Percentiles rank a stretch among this genome's conserved stretches.
phyloP scores from a whole-genome alignment of 345 rosid species.

The Mallotus nudiflorus region DNA sequence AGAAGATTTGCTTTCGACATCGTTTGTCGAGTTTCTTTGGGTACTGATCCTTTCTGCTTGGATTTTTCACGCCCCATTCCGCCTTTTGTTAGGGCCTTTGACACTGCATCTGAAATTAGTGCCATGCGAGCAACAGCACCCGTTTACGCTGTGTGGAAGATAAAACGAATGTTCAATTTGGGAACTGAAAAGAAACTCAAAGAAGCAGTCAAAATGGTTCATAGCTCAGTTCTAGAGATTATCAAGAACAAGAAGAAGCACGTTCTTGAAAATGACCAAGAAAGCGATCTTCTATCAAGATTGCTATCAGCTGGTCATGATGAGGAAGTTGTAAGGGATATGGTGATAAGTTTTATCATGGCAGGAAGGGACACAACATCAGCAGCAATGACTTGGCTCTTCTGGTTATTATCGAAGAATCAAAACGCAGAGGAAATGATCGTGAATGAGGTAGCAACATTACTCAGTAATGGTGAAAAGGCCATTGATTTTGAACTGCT shows the following conservation, averaged over 20 bases:
- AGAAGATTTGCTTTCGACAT: conserved; percentile 31
- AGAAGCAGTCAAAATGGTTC: conserved; percentile 26
- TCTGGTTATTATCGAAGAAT: conserved; percentile 33
- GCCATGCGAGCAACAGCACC: conserved; percentile 32
- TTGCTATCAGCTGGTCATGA: conserved; percentile 22
- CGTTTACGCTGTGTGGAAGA: conserved; percentile 24
- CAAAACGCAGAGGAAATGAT: conserved; percentile 19
- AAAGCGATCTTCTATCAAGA: conserved; percentile 26
- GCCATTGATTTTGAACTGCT: conserved; percentile 13
- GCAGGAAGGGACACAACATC: conserved; percentile 39
- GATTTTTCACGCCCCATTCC: conserved; percentile 19
- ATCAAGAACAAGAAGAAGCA: conserved; percentile 11
- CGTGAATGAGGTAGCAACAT: conserved; percentile 3
- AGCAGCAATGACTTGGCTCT: conserved; percentile 36
- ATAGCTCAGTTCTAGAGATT: conserved; percentile 22
- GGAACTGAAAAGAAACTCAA: conserved; percentile 26
- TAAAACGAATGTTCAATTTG: conserved; percentile 13
- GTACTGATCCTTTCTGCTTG: conserved; percentile 25
- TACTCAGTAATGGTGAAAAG: conserved; percentile 16
- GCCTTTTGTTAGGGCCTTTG: conserved; percentile 24
- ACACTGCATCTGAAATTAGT: conserved; percentile 23
- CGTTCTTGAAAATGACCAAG: conserved; percentile 2
- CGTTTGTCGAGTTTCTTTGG: conserved; percentile 25
- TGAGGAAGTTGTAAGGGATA: conserved; percentile 24
- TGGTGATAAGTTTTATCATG: conserved; percentile 37